Evolutionary conservation across 257 asterid genomes (phyloP).

Genomic region (Gentiana macrophylla): DNA sequence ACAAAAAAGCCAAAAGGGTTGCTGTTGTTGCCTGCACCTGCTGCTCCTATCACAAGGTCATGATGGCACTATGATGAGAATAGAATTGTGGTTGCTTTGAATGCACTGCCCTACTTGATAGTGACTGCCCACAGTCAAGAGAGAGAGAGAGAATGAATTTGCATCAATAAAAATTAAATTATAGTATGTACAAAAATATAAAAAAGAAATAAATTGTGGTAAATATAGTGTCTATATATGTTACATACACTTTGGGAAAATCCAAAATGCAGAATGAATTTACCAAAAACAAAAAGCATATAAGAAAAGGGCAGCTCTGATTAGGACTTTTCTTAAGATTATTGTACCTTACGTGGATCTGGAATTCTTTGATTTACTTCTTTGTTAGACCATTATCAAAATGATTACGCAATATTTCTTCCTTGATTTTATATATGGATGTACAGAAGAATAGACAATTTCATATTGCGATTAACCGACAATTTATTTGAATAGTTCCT

Average conservation of each 20-base stretch:
- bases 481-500: no score
- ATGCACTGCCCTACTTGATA: constrained; percentile 53
- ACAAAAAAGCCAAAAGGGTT: constrained; percentile 40
- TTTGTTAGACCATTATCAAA: no score
- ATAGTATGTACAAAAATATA: neutral
- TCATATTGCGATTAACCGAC: no score
- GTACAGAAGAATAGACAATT: no score
- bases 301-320: no score
- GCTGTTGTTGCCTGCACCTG: neutral
- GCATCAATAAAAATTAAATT: neutral
- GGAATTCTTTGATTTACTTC: no score
- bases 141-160: neutral
- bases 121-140: constrained; percentile 2
- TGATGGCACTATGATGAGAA: constrained; percentile 84
- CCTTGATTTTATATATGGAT: no score
- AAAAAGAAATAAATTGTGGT: neutral
- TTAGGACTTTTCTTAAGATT: no score
- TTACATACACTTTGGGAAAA: neutral
- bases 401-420: no score
- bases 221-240: neutral
- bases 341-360: no score
- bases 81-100: constrained; percentile 91
- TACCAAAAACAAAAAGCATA: neutral
- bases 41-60: constrained; percentile 36
- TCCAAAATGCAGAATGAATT: neutral